Evolutionary conservation across 108 stramenopile species (phyloP), one percentile per base, ranked within the genome.

Genomic region (Pseudonitzschia multistriata): DNA sequence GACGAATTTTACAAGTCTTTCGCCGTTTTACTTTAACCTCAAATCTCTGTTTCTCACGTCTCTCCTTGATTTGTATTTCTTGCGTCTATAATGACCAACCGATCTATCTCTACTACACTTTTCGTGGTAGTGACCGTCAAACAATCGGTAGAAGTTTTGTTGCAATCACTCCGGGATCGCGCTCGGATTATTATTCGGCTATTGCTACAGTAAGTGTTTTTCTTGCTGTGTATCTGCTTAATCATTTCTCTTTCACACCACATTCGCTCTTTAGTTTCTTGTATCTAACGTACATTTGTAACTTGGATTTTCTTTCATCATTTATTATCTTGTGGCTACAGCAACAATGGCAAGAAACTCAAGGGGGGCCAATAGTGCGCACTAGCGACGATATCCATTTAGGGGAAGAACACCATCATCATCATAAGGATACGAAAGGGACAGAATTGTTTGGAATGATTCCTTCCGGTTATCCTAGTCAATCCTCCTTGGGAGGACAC

Each of bases 141-240:
- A 81, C 85, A 22, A 89, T 95, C 79, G 87, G 93, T 15, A 70
- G 85, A 65, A 81, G 84, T 62, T 93, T 83, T 70, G 84, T 97
- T 49, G 97, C 96, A 79, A 91, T 97, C 6, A 87, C 89, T 61
- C 88, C 91, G 64, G 90, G 91, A 21, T 90, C 94, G 57, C 80
- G 97, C 25, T 67, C 78, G 33, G 94, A 95, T 34, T 97, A 97
- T 77, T 97, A 97, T 72, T 79, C 80, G 33, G 96, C 96, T 11
- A 86, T 97, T 71, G 84, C 84, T 55, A 62, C 77, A 73, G 92
- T 93, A 83, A 82, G 89, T 86, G 27, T 36, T 37, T 1, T 61
- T 4, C 17, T 45, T 10, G 42, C n/a, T n/a, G n/a, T n/a, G n/a
- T n/a, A n/a, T n/a, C n/a, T n/a, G 3, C 31, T 42, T 2, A 48